Percentiles rank a stretch among this genome's conserved stretches.
Conservation (phyloP, 2,329 filamentous ascomycete species). For the Thielaviopsis euricoi region DNA sequence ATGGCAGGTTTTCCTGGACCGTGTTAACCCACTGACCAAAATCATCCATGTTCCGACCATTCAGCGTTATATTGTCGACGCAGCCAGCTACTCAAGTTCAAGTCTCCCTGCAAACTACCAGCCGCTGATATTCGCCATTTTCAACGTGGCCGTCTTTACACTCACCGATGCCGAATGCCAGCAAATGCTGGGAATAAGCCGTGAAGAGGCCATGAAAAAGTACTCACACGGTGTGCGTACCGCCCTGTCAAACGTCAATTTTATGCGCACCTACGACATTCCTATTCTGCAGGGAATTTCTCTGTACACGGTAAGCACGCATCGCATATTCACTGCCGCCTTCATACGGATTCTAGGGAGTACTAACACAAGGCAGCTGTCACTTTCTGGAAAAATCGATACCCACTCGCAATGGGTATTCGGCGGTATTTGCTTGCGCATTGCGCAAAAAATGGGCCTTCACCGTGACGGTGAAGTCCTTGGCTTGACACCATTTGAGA, state of each 20-base stretch:
- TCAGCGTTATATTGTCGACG: constrained; percentile 48
- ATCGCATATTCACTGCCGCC: too few relatives aligned
- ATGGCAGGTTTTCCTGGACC: constrained; percentile 60
- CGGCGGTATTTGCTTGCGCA: constrained; percentile 42
- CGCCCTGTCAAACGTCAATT: constrained; percentile 34
- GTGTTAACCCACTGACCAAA: constrained; percentile 60
- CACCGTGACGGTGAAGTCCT: constrained; percentile 43
- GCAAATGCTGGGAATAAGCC: constrained; percentile 32
- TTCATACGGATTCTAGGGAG: constrained; percentile 13
- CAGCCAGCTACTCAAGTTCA: constrained; percentile 31
- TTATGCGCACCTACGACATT: constrained; percentile 42
- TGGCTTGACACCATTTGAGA: constrained; percentile 43
- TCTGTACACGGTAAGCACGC: constrained; percentile 34
- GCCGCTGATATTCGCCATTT: constrained; percentile 48
- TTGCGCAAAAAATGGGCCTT: constrained; percentile 51
- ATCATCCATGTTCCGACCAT: constrained; percentile 55
- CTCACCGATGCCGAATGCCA: constrained; percentile 38
- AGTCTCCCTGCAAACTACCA: constrained; percentile 41
- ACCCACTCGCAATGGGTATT: constrained; percentile 44
- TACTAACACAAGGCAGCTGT: constrained; percentile 25
- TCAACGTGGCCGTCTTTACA: constrained; percentile 41
- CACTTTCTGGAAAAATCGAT: constrained; percentile 40
- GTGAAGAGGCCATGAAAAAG: constrained; percentile 31
- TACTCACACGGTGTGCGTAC: constrained; percentile 36
- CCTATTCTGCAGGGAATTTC: constrained; percentile 41